These are phyloP conservation scores for Cladosporium phlei DNA, from an alignment of 2,329 filamentous ascomycete genomes.

Conservation along the genomic window DNA sequence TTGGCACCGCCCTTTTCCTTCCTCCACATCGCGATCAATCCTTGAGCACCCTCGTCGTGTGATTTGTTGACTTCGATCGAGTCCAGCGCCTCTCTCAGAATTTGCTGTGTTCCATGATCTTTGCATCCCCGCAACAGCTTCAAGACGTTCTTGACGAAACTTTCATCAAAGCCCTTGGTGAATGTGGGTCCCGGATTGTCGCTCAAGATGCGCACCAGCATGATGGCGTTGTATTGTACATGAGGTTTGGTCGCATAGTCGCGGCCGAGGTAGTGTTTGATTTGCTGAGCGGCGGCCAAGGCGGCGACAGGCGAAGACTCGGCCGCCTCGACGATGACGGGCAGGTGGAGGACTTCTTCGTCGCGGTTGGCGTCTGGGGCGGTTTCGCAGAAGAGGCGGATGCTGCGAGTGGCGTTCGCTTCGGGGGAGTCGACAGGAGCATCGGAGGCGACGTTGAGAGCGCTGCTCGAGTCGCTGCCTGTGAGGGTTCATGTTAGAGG, in stretches of 20 bases:
- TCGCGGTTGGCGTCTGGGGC: slow-evolving; percentile 55
- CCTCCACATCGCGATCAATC: slow-evolving; percentile 80
- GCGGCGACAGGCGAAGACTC: slow-evolving; percentile 87
- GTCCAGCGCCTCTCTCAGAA: slow-evolving; percentile 81
- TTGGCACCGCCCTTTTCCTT: slow-evolving; percentile 64
- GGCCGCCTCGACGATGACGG: slow-evolving; percentile 87
- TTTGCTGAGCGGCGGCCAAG: slow-evolving; percentile 70
- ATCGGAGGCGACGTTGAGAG: not conserved
- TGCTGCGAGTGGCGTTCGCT: slow-evolving; percentile 59
- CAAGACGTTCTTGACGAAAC: slow-evolving; percentile 73
- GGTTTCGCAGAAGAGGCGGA: slow-evolving; percentile 77
- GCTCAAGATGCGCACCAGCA: slow-evolving; percentile 85
- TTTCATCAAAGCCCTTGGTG: slow-evolving; percentile 82
- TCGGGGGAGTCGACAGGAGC: slow-evolving; percentile 53
- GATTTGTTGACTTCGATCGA: slow-evolving; percentile 67
- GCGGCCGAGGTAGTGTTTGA: slow-evolving; percentile 77
- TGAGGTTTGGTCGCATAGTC: slow-evolving; percentile 57
- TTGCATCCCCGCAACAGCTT: slow-evolving; percentile 65
- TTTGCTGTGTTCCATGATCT: slow-evolving; percentile 75
- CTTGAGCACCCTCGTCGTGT: slow-evolving; percentile 66
- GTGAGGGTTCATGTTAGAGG: not conserved
- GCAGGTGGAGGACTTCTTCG: slow-evolving; percentile 88
- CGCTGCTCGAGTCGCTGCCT: slow-evolving; percentile 8
- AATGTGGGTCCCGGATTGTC: slow-evolving; percentile 91
- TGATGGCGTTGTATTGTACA: slow-evolving; percentile 91